Conservation (phyloP, 2,329 filamentous ascomycete species). For the Sporothrix mexicana region DNA sequence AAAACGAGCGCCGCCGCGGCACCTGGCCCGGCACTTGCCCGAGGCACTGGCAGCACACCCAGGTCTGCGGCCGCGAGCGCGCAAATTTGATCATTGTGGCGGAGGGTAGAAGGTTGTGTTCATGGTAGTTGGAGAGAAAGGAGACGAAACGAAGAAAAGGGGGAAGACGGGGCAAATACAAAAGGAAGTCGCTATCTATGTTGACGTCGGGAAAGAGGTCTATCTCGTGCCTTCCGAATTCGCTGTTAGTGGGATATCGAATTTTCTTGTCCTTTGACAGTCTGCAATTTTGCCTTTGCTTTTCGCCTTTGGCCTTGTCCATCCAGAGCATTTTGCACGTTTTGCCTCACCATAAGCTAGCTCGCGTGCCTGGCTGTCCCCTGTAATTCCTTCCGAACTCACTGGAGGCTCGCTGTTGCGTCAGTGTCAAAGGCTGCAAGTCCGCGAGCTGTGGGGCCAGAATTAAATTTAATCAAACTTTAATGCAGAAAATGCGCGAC, state of each 20-base stretch:
- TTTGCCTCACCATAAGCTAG: neutral
- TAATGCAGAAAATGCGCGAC: constrained; percentile 15
- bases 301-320: no score
- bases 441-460: neutral
- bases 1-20: constrained; percentile 30
- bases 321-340: no score
- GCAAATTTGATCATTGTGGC: constrained; percentile 35
- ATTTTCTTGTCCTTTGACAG: constrained; percentile 24
- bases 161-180: neutral
- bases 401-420: neutral
- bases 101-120: neutral
- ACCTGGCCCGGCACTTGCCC: constrained; percentile 13
- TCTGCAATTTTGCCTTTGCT: neutral
- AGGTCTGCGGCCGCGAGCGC: constrained; percentile 32
- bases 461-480: constrained; percentile 29
- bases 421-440: constrained; percentile 1
- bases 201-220: constrained; percentile 15
- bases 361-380: neutral
- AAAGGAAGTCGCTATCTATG: neutral
- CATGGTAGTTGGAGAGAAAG: constrained; percentile 4
- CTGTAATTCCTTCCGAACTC: neutral
- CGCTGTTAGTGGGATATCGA: constrained; percentile 21
- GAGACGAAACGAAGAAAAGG: neutral
- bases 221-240: constrained; percentile 19
- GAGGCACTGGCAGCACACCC: constrained; percentile 36